Base-by-base conservation (phyloP, 352 stramenopile species). In the Pythium coloratum region DNA sequence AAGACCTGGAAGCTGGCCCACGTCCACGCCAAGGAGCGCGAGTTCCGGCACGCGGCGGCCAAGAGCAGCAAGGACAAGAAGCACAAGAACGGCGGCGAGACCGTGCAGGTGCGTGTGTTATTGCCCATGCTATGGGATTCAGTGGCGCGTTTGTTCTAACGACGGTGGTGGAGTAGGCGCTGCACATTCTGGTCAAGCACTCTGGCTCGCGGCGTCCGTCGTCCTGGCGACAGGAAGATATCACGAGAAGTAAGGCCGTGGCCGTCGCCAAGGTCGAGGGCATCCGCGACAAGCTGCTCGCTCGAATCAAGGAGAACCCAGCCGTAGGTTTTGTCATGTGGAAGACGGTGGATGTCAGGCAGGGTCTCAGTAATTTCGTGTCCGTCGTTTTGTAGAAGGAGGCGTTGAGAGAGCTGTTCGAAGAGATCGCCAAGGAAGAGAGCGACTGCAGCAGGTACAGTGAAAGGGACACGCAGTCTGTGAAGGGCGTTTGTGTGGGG, bases 141-240 rank as follows among this genome's bases (percentile, higher is more conserved):
- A 54, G 20, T 54, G 55, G 24, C 46, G 20, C 28, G 28, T 30
- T 30, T 30, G 28, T 30, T 30, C 28, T 30, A 30, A 30, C 28
- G 28, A 30, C 2, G 2, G 49, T 36, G 14, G 24, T 18, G 53
- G 55, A 66, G 8, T 64, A 91, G 71, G 84, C 84, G 60, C 75
- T 92, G 59, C 90, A 97, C 74, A 91, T 97, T 66, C 74, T 97
- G 56, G 86, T 96, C 50, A 96, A 97, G 71, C 90, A 97, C 77
- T 71, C 80, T 1, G 86, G 81, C 54, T 95, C 86, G 55, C 80
- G 88, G 33, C 80, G 84, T 38, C 88, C 89, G 55, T 93, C 89
- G 44, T 95, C 87, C 6, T 97, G 90, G 90, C 81, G 89, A 64
- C 87, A 96, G 71, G 86, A 96, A 57, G 80, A 69, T 33, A 95